Evolutionary conservation across 2,329 filamentous ascomycete genomes (phyloP), one percentile per base, ranked within the genome.

Genomic region (Cladosporium sp.): DNA sequence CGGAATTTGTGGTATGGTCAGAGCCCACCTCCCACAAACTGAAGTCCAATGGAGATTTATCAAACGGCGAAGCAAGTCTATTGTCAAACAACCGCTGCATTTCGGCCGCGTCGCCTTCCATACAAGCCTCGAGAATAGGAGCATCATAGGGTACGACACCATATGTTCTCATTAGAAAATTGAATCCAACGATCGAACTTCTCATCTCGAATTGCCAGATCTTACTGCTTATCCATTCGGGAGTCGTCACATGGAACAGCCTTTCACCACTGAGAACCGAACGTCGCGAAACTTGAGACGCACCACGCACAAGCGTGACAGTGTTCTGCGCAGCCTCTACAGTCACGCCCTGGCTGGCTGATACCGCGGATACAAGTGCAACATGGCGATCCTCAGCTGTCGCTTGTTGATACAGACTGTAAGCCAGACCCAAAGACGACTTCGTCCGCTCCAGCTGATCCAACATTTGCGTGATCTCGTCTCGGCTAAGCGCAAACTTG

Each of bases 361-460:
- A 54, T 10, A 32, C 25, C 16, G 51, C 51, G 8, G 26, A 30
- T 3, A 32, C 10, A 18, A 54, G 18, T 21, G 18, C 26, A 30
- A 16, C n/a, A 21, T 54, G 26, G 14, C 51, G 51, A 21, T 54
- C 51, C 51, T 54, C 51, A 13, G 51, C 51, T 8, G 51, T 54
- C 8, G 51, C 51, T 58, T 58, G 56, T 18, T 43, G 56, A 21
- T 28, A 58, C 14, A 43, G 34, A 11, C 23, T 58, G 36, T 58
- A 58, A 3, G 56, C 56, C 34, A 58, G n/a, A 2, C 13, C n/a
- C 4, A 58, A 36, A 14, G 36, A 43, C 11, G 32, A 43, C 23
- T 58, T 58, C 2, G 56, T 28, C 56, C 56, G 56, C 23, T 58
- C 56, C 56, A 58, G 56, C 16, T 28, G 34, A 21, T 43, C 56